Percentiles rank a stretch among this genome's conserved stretches.
These are phyloP conservation scores for Mariannaea sp. DNA, from an alignment of 2,329 filamentous ascomycete species.

Conservation along the genomic window DNA sequence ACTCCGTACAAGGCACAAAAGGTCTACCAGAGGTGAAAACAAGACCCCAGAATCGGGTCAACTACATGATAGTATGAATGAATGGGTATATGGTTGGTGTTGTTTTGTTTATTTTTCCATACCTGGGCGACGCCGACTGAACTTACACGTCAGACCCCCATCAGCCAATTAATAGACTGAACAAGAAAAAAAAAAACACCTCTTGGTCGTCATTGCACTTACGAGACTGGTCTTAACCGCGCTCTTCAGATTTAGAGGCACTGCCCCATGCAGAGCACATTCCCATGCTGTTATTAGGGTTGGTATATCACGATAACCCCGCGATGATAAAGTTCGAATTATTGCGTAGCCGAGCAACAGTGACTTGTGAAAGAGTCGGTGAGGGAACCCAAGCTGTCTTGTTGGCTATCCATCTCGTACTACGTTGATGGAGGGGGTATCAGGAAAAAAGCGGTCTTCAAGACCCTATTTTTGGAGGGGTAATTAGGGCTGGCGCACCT, in stretches of 20 bases:
- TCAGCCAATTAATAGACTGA: too few species aligned
- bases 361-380: slow-evolving; percentile 35
- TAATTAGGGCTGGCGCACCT: slow-evolving; percentile 23
- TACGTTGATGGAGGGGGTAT: slow-evolving; percentile 29
- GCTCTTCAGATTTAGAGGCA: not conserved
- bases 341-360: slow-evolving; percentile 32
- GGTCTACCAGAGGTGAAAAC: slow-evolving; percentile 6
- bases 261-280: slow-evolving; percentile 1
- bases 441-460: slow-evolving; percentile 25
- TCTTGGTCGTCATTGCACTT: too few species aligned
- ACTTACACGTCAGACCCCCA: slow-evolving; percentile 32
- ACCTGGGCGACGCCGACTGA: too few species aligned
- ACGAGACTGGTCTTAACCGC: too few species aligned
- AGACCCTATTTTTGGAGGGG: slow-evolving; percentile 34
- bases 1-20: slow-evolving; percentile 10
- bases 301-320: slow-evolving; percentile 23
- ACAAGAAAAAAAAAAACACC: too few species aligned
- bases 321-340: slow-evolving; percentile 26
- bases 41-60: slow-evolving; percentile 15
- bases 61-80: slow-evolving; percentile 28
- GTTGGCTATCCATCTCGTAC: slow-evolving; percentile 22
- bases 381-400: slow-evolving; percentile 27
- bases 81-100: too few species aligned
- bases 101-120: slow-evolving; percentile 24
- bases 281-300: slow-evolving; percentile 1